Evolutionary conservation across 2,329 filamentous ascomycete genomes (phyloP).

Genomic region (Mariannaea sp.): DNA sequence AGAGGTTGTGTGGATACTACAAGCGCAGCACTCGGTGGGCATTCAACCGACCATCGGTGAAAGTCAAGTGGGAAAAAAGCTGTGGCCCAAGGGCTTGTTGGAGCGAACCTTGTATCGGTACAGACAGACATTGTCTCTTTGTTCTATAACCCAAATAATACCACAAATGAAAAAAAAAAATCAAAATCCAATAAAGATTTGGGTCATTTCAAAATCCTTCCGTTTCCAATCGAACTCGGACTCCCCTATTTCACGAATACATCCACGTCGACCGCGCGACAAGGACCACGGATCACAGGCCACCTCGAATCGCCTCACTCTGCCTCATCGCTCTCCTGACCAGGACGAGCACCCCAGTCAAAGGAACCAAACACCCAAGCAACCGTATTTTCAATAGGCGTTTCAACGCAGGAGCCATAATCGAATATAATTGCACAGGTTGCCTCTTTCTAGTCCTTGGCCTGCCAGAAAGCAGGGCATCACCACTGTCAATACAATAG

Average conservation of each 20-base stretch:
- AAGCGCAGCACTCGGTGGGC: slow-evolving; percentile 12
- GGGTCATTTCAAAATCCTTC: neutral
- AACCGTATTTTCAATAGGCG: slow-evolving; percentile 21
- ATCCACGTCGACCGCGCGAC: slow-evolving; percentile 25
- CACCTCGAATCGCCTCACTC: slow-evolving; percentile 39
- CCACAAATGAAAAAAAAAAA: no score
- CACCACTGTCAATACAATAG: slow-evolving; percentile 20
- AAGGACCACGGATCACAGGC: slow-evolving; percentile 34
- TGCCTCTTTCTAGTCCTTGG: slow-evolving; percentile 25
- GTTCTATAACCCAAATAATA: no score
- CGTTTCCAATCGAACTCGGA: slow-evolving; percentile 2
- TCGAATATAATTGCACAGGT: slow-evolving; percentile 19
- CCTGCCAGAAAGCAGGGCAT: slow-evolving; percentile 27
- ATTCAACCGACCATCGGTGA: slow-evolving; percentile 12
- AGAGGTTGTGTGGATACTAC: slow-evolving; percentile 1
- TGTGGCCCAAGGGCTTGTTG: slow-evolving; percentile 4
- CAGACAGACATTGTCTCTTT: no score
- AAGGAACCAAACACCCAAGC: slow-evolving; percentile 33
- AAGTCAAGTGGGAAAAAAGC: no score
- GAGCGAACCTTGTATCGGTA: neutral
- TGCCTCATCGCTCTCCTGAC: slow-evolving; percentile 37
- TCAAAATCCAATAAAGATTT: neutral
- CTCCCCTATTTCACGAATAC: neutral
- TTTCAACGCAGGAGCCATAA: slow-evolving; percentile 29
- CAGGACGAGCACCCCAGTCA: slow-evolving; percentile 30